These are phyloP conservation scores for Erigeron canadensis DNA, from an alignment of 129 eudicot species.

Conservation along the genomic window DNA sequence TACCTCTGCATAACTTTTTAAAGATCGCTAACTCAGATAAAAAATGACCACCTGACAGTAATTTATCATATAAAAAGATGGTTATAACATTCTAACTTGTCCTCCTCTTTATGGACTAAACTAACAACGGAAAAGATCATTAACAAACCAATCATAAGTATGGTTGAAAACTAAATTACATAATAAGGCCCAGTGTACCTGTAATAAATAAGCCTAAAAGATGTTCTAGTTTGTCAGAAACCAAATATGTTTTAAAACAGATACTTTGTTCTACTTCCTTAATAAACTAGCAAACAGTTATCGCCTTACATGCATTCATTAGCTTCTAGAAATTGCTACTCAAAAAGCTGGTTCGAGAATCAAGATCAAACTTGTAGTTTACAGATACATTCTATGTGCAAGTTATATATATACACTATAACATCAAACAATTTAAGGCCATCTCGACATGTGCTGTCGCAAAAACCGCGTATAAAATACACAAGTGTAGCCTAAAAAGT, in stretches of 20 bases:
- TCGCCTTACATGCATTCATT: too few relatives aligned
- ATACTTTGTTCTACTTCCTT: too few relatives aligned
- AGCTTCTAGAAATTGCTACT: too few relatives aligned
- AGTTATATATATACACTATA: too few relatives aligned
- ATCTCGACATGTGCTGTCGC: too few relatives aligned
- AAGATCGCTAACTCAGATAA: constrained; percentile 7
- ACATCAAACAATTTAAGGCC: too few relatives aligned
- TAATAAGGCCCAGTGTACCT: background rate
- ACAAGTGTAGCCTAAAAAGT: too few relatives aligned
- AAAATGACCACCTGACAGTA: background rate
- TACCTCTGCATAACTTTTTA: constrained; percentile 2
- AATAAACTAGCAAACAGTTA: too few relatives aligned
- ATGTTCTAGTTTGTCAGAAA: constrained; percentile 8
- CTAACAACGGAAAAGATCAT: background rate
- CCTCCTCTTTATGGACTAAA: constrained; percentile 15
- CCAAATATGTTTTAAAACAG: background rate
- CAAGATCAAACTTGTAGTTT: too few relatives aligned
- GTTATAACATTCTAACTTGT: background rate
- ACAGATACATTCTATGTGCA: too few relatives aligned
- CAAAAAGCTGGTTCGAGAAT: too few relatives aligned
- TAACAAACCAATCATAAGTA: constrained; percentile 10
- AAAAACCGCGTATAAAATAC: too few relatives aligned
- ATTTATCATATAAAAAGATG: background rate
- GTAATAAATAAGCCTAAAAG: background rate
- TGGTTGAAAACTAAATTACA: background rate